A percentile compares a stretch with the other conserved stretches of the same genome.
phyloP scores from a whole-genome alignment of 2,329 filamentous ascomycete species.

The Ciborinia camelliae region DNA sequence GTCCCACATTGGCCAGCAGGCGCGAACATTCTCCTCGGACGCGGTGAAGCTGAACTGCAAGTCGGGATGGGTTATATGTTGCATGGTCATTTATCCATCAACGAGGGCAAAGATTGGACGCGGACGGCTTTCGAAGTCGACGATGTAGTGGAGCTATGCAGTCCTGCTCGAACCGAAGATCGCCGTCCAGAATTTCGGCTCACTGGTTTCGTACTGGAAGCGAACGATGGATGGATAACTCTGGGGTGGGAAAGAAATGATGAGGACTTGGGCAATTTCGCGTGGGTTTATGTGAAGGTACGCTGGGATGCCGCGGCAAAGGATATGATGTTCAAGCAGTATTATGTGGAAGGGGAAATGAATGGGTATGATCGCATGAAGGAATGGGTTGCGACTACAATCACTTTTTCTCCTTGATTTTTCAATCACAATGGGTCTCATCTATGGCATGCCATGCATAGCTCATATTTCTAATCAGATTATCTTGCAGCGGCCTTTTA shows the following conservation, averaged over 20 bases:
- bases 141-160: background rate
- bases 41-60: background rate
- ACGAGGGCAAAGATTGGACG: conserved; percentile 14
- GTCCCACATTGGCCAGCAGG: conserved; percentile 3
- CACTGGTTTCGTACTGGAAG: background rate
- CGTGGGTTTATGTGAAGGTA: conserved; percentile 7
- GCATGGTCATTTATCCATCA: conserved; percentile 9
- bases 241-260: conserved; percentile 16
- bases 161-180: background rate
- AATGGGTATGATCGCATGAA: conserved; percentile 13
- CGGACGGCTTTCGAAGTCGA: conserved; percentile 16
- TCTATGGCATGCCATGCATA: too few species aligned
- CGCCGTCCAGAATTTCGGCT: conserved; percentile 6
- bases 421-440: background rate
- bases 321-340: conserved; percentile 11
- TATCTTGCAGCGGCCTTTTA: too few species aligned
- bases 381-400: conserved; percentile 10
- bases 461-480: too few species aligned
- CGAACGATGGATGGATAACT: background rate
- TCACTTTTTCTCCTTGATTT: background rate
- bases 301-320: background rate
- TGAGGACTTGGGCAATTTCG: conserved; percentile 17
- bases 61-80: conserved; percentile 12
- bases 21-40: background rate
- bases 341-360: conserved; percentile 14